Evolutionary conservation across 2,329 filamentous ascomycete species (phyloP).

Genomic region (Rugonectria rugulosa): DNA sequence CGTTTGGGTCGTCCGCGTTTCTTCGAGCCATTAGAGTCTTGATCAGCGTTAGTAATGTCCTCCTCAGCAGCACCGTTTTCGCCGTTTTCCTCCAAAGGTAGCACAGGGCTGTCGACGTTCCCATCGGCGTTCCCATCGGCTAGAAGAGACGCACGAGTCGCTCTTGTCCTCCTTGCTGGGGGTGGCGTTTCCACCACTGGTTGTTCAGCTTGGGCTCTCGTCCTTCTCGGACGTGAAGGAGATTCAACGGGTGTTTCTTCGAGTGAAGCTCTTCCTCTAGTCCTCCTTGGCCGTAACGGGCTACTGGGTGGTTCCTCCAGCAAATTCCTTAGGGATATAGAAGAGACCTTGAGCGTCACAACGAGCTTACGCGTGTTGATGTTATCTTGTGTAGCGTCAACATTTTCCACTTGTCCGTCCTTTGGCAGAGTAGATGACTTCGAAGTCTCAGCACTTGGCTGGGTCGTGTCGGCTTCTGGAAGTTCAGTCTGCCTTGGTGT

Average conservation of each 20-base stretch:
- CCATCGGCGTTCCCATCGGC: slow-evolving; percentile 1
- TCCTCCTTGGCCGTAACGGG: neutral
- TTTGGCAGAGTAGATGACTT: no score
- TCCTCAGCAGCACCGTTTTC: neutral
- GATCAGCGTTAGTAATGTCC: neutral
- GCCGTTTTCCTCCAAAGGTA: no score
- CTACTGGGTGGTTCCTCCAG: neutral
- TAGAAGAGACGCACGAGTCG: neutral
- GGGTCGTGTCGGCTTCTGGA: no score
- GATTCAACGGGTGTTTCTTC: neutral
- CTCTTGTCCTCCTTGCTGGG: neutral
- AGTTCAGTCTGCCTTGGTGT: neutral
- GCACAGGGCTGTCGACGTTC: neutral
- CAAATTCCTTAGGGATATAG: slow-evolving; percentile 1
- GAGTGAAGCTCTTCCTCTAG: neutral
- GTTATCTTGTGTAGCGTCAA: neutral
- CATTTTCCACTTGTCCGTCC: neutral
- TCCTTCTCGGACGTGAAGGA: neutral
- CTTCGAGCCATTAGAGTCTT: slow-evolving; percentile 33
- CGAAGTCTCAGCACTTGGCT: no score
- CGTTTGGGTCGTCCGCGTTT: slow-evolving; percentile 35
- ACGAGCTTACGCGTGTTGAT: slow-evolving; percentile 1
- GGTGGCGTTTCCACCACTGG: neutral
- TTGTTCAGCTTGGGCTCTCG: neutral
- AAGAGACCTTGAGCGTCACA: slow-evolving; percentile 2